Base-by-base conservation (phyloP, 345 rosid genomes). In the Brassica rapa region DNA sequence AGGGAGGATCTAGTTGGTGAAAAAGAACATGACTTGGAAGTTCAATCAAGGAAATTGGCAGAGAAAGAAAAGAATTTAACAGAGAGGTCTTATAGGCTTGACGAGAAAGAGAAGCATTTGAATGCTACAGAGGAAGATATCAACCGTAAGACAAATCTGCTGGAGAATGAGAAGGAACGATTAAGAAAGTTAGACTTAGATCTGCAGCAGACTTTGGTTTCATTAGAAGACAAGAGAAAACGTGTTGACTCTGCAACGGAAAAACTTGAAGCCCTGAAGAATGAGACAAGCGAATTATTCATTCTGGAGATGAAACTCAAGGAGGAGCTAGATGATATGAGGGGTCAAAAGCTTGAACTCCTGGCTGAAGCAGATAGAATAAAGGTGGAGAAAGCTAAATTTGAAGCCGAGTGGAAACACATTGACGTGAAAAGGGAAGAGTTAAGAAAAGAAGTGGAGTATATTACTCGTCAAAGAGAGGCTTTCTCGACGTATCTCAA, bases 381-480 rank as follows among this genome's bases (percentile, higher is more conserved):
- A 83, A 81, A 91, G 73, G 78, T 71, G 53, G 97, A 93, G 85
- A 95, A 91, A 79, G 92, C 86, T 29, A 87, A 91, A 82, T 93
- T 93, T 81, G 96, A 95, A 85, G 66, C 87, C 35, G 96, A 93
- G 81, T 95, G 98, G 98, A 98, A 95, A 80, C 83, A 86, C 74
- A 93, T 95, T 80, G 97, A 95, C 80, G 98, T 91, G 77, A 93
- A 88, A 79, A 87, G 94, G 80, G 97, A 86, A 80, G 92, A 93
- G 76, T 83, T 95, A 30, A 73, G 62, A 69, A 87, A 82, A 73
- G 91, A 91, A 82, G 89, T 86, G 0, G 89, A 88, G 32, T 78
- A 77, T 56, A 72, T 91, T 62, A 81, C 84, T 80, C 80, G 84
- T 55, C 92, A 93, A 85, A 90, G 90, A 81, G 87, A 81, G 39